phyloP scores from a whole-genome alignment of 805 yeast species.

The Isabelozyma pseudorhagii region DNA sequence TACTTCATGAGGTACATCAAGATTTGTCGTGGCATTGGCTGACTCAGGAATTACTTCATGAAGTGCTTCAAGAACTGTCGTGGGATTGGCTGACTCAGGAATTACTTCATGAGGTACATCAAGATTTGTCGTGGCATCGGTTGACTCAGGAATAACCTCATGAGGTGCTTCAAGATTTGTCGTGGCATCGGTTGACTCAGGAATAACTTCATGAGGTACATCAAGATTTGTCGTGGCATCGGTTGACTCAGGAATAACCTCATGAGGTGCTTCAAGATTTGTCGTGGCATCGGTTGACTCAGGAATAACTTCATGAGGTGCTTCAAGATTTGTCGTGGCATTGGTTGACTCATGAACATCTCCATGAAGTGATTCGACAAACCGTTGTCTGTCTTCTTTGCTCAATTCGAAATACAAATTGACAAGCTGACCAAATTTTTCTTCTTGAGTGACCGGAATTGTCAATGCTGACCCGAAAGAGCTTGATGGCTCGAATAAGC shows the following conservation, averaged over 20 bases:
- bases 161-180: neutral
- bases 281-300: neutral
- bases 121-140: neutral
- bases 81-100: neutral
- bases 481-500: too few relatives aligned
- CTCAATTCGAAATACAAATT: too few relatives aligned
- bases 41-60: neutral
- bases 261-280: neutral
- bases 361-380: too few relatives aligned
- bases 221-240: neutral
- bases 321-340: neutral
- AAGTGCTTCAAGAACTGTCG: neutral
- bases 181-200: too few relatives aligned
- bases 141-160: neutral
- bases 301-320: neutral
- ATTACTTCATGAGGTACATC: neutral
- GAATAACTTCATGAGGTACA: too few relatives aligned
- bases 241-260: neutral
- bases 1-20: neutral
- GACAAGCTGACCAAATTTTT: too few relatives aligned
- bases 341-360: too few relatives aligned
- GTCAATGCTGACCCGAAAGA: too few relatives aligned
- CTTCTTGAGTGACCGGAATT: too few relatives aligned
- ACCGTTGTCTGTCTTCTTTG: too few relatives aligned
- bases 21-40: neutral